Base-by-base conservation (phyloP, 352 stramenopile genomes). In the Phytophthora colocasiae region DNA sequence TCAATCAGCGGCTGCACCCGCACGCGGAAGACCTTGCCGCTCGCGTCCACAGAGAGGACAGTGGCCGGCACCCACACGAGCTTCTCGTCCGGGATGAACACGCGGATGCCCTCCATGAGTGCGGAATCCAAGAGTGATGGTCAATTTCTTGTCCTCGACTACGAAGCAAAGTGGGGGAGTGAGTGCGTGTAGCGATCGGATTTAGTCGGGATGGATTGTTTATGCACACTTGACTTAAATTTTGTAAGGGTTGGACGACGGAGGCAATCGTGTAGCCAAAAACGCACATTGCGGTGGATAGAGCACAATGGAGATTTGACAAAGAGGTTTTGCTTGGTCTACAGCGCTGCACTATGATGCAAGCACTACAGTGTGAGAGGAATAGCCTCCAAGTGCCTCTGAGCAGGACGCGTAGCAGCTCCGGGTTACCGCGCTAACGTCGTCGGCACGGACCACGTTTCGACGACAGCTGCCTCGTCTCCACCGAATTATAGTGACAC, bases 61-160 rank as follows among this genome's bases (percentile, higher is more conserved):
- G 84, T 94, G 54, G 87, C 89, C 0, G 89, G 87, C 47, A 93
- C 68, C 89, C 89, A 96, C 52, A 94, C 77, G 50, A 90, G 73
- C 66, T 78, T 81, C 49, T 90, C 81, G 62, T 96, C 85, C 22
- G 89, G 89, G 19, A 96, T 79, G 66, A 90, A 96, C 60, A 94
- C 85, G 63, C 80, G 80, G 51, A 80, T 88, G 26, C 86, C 86
- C 73, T 94, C 87, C 85, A 95, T 95, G 58, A 36, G n/a, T 72
- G 63, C 63, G 57, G 31, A 68, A 36, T 59, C 34, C 7, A 36
- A 55, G 62, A 71, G 51, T 63, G 59, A 70, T 66, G 58, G 64
- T 65, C 59, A 47, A 43, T 1, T 29, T 38, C 41, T 41, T 40
- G 56, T 27, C 32, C 34, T 36, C 39, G 38, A 17, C 41, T 43